These are phyloP conservation scores for Hypoxylon lenormandii DNA, from an alignment of 495 filamentous ascomycete species.

Conservation along the genomic window DNA sequence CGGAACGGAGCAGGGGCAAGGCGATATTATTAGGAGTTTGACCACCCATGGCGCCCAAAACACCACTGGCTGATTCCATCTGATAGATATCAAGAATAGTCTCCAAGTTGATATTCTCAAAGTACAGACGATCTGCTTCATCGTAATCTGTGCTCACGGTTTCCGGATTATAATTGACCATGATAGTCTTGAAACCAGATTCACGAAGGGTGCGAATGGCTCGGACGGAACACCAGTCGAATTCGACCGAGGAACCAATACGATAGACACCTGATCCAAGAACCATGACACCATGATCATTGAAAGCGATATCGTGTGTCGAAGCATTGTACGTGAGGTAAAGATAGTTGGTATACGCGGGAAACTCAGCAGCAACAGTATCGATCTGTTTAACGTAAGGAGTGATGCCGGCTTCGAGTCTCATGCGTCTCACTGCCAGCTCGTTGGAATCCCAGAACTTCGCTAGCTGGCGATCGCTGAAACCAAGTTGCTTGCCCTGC, in stretches of 20 bases:
- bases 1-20: conserved; percentile 84
- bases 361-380: conserved; percentile 97
- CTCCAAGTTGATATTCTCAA: conserved; percentile 96
- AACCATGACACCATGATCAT: conserved; percentile 94
- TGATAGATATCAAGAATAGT: conserved; percentile 96
- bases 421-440: conserved; percentile 81
- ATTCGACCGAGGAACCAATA: conserved; percentile 97
- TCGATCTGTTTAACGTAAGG: conserved; percentile 98
- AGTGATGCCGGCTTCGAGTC: conserved; percentile 84
- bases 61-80: conserved; percentile 84
- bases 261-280: conserved; percentile 96
- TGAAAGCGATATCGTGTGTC: conserved; percentile 84
- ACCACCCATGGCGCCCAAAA: conserved; percentile 98
- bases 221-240: conserved; percentile 99
- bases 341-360: conserved; percentile 93
- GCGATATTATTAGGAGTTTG: conserved; percentile 99
- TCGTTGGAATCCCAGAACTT: conserved; percentile 95
- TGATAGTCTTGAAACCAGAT: conserved; percentile 91
- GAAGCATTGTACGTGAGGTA: conserved; percentile 95
- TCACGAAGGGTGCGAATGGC: conserved; percentile 92
- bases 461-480: conserved; percentile 91
- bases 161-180: conserved; percentile 98
- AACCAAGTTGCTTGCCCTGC: conserved; percentile 91
- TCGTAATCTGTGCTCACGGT: conserved; percentile 97
- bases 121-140: conserved; percentile 93